A percentile compares a stretch with the other conserved stretches of the same genome.
phyloP scores from a whole-genome alignment of 2,329 filamentous ascomycete species.

The Talaromyces sp. region DNA sequence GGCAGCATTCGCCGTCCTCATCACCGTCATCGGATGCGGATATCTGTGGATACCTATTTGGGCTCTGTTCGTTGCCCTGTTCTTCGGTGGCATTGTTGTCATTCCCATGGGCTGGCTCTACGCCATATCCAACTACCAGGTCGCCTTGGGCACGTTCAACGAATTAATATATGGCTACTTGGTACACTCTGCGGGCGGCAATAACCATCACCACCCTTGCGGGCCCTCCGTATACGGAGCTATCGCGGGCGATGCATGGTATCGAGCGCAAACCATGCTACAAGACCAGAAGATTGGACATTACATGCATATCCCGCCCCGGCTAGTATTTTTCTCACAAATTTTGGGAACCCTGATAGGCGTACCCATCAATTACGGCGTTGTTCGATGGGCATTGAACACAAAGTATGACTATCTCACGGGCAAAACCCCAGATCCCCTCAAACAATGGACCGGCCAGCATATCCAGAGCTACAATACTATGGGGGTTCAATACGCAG shows the following conservation, averaged over 20 bases:
- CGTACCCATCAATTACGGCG: conserved; percentile 56
- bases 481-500: conserved; percentile 54
- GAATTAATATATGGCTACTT: conserved; percentile 57
- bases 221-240: conserved; percentile 54
- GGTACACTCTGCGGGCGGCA: conserved; percentile 44
- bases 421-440: conserved; percentile 46
- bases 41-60: conserved; percentile 55
- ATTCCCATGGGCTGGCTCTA: conserved; percentile 56
- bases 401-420: conserved; percentile 52
- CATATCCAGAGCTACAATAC: conserved; percentile 47
- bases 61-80: conserved; percentile 54
- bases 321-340: conserved; percentile 56
- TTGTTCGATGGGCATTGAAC: conserved; percentile 55
- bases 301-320: conserved; percentile 57
- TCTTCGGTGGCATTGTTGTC: conserved; percentile 50
- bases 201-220: conserved; percentile 49
- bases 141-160: conserved; percentile 54
- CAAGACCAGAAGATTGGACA: conserved; percentile 61
- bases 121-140: conserved; percentile 51
- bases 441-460: conserved; percentile 59
- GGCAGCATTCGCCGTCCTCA: conserved; percentile 44
- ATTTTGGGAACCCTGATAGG: conserved; percentile 55
- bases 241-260: conserved; percentile 59
- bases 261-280: conserved; percentile 52
- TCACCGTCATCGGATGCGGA: conserved; percentile 47